Evolutionary conservation across 495 filamentous ascomycete species (phyloP).

Genomic region (Aspergillus incahuasiensis): DNA sequence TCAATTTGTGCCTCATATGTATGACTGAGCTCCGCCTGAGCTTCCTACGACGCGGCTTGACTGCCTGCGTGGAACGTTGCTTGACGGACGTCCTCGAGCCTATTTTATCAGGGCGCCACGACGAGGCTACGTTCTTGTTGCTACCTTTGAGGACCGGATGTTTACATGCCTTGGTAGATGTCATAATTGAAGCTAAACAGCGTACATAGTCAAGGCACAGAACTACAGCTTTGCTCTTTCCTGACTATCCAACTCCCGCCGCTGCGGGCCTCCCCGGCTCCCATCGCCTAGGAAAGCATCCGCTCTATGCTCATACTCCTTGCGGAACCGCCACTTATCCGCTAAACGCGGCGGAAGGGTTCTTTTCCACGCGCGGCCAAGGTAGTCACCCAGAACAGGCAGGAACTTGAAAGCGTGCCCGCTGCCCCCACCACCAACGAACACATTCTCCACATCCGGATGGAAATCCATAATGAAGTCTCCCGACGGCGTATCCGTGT

Average conservation of each 20-base stretch:
- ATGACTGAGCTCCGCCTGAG: too few species aligned
- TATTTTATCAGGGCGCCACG: too few species aligned
- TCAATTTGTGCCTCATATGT: too few species aligned
- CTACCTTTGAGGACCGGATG: too few species aligned
- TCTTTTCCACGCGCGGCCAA: slow-evolving; percentile 27
- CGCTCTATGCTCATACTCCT: slow-evolving; percentile 22
- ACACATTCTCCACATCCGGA: slow-evolving; percentile 57
- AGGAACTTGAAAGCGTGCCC: slow-evolving; percentile 59
- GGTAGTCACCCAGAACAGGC: slow-evolving; percentile 43
- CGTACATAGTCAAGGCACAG: too few species aligned
- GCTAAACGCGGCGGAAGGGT: slow-evolving; percentile 28
- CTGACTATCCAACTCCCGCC: slow-evolving; percentile 24
- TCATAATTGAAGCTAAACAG: too few species aligned
- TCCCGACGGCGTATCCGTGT: slow-evolving; percentile 66
- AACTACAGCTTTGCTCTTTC: slow-evolving; percentile 11
- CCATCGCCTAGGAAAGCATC: slow-evolving; percentile 28
- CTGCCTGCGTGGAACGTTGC: too few species aligned
- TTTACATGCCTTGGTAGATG: too few species aligned
- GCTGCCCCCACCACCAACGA: slow-evolving; percentile 73
- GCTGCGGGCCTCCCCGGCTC: slow-evolving; percentile 28
- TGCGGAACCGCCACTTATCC: slow-evolving; percentile 35
- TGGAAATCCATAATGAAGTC: slow-evolving; percentile 75
- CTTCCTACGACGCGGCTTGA: too few species aligned
- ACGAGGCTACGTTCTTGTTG: too few species aligned
- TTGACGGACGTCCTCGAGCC: too few species aligned